phyloP scores from a whole-genome alignment of 108 stramenopile genomes.

The Conticribra weissflogii region DNA sequence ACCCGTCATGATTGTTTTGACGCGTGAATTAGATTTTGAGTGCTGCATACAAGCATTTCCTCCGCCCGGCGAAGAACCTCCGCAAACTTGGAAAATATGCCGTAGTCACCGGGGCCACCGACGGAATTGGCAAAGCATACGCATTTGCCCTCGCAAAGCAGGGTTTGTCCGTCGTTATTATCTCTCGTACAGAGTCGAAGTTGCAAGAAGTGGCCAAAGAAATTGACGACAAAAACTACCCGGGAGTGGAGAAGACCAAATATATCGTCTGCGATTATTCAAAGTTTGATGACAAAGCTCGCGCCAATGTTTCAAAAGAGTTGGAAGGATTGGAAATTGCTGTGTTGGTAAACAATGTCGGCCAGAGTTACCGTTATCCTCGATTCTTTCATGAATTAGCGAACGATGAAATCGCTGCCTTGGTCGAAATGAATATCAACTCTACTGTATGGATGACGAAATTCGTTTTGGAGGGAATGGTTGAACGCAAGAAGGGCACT shows the following conservation, averaged over 20 bases:
- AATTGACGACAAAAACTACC: constrained; percentile 80
- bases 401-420: constrained; percentile 68
- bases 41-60: constrained; percentile 83
- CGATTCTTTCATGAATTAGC: constrained; percentile 96
- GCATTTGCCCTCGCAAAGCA: constrained; percentile 93
- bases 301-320: constrained; percentile 67
- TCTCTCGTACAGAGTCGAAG: constrained; percentile 95
- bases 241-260: constrained; percentile 74
- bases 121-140: constrained; percentile 99
- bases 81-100: constrained; percentile 96
- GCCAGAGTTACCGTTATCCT: constrained; percentile 95
- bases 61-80: constrained; percentile 90
- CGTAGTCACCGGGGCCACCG: constrained; percentile 98
- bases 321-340: constrained; percentile 88
- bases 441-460: constrained; percentile 97
- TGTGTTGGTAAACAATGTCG: constrained; percentile 99
- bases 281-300: constrained; percentile 90
- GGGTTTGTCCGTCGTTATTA: constrained; percentile 94
- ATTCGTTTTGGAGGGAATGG: constrained; percentile 93
- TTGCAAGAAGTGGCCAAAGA: constrained; percentile 91
- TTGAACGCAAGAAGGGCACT: constrained; percentile 84
- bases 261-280: constrained; percentile 94
- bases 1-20: background rate
- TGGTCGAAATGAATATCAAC: constrained; percentile 95
- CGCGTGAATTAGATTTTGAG: constrained; percentile 26